Base-by-base conservation (phyloP, 139 green algal genomes). In the Pycnococcus provasolii region DNA sequence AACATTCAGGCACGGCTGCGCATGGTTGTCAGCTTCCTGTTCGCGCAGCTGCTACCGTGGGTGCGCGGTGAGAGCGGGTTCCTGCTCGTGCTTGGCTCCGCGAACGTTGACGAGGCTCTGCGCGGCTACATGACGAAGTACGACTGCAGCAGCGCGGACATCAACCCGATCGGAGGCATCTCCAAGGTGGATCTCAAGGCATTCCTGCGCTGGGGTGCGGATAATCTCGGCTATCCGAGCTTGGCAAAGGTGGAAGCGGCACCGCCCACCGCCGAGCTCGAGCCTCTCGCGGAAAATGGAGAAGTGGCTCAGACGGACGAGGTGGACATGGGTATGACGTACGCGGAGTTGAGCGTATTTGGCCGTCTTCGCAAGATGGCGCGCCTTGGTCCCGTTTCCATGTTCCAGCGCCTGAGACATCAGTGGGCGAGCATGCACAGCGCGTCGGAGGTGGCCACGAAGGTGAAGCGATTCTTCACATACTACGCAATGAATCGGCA, bases 101-200 rank as follows among this genome's bases (percentile, higher is more conserved):
- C 89, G 41, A 99, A 99, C 74, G 93, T 97, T 68, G 93, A 99
- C 73, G 93, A 99, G 73, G 85, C 79, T 7, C 80, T 99, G 46
- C 45, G 75, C 42, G 78, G 75, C 0, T 84, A 82, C 67, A 62
- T 84, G 42, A 84, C 78, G 11, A 84, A 84, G 80, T 96, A 95
- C 73, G 92, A 98, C 82, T 97, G 92, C 83, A 88, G 73, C 67
- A 84, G 77, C 1, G 92, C 87, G 2, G 92, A 98, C 71, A 85
- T 97, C 62, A 98, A 98, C 80, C 92, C 92, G 47, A 98, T 98
- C 43, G 90, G 85, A 1, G 75, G 75, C 44, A 80, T 86, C 66
- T 70, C 42, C 66, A 84, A 83, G 69, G n/a, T 3, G 1, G 90
- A 96, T 63, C 67, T 96, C 50, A 58, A 70, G 46, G 57, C 68